Evolutionary conservation across 2,329 filamentous ascomycete species (phyloP).

Genomic region (Aspergillus terreus): DNA sequence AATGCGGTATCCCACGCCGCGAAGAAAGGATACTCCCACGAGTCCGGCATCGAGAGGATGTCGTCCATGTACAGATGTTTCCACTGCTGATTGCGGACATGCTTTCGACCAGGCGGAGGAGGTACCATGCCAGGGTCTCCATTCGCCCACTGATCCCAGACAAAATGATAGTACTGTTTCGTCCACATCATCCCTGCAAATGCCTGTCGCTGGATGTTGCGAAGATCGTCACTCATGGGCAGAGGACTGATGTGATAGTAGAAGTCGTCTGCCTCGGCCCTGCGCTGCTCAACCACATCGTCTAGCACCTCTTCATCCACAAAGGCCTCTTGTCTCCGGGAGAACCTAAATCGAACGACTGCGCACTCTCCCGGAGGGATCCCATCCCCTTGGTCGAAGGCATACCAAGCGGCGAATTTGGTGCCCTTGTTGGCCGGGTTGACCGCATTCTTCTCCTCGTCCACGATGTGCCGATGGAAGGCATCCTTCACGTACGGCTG

Average conservation of each 20-base stretch:
- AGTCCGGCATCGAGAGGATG: constrained; percentile 95
- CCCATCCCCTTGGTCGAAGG: constrained; percentile 84
- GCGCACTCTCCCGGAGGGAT: constrained; percentile 89
- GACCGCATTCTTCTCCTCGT: constrained; percentile 72
- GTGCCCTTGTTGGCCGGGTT: constrained; percentile 80
- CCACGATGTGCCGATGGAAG: constrained; percentile 83
- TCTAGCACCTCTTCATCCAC: constrained; percentile 92
- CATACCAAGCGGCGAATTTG: constrained; percentile 87
- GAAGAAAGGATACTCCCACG: constrained; percentile 98
- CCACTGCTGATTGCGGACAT: constrained; percentile 83
- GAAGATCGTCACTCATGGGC: constrained; percentile 87
- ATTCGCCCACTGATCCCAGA: constrained; percentile 98
- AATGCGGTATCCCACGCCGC: constrained; percentile 97
- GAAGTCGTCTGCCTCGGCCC: constrained; percentile 91
- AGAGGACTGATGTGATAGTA: constrained; percentile 90
- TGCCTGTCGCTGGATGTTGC: constrained; percentile 92
- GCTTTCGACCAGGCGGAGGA: constrained; percentile 74
- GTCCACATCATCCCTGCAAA: constrained; percentile 98
- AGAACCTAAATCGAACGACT: constrained; percentile 87
- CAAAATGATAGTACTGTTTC: constrained; percentile 93
- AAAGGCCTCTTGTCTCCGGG: constrained; percentile 69
- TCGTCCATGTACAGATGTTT: constrained; percentile 94
- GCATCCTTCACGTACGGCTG: constrained; percentile 90
- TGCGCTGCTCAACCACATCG: constrained; percentile 79
- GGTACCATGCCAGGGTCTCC: constrained; percentile 86